Evolutionary conservation across 768 basidiomycete species (phyloP), one percentile per base, ranked within the genome.

Genomic region (Amanita molliuscula): DNA sequence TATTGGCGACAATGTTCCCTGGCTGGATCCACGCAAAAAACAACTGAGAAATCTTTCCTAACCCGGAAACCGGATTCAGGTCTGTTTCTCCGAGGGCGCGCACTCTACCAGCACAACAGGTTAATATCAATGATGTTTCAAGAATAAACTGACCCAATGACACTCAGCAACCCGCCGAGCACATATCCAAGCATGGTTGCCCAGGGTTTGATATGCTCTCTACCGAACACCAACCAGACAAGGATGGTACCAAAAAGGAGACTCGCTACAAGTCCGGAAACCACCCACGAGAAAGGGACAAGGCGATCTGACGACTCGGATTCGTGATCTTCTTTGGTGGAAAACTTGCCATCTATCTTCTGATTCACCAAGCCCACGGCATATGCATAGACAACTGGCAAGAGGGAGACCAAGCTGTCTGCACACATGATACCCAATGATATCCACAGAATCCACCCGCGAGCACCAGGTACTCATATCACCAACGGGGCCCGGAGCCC

Each of bases 371-470:
- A 48, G 59, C 70, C 64, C 59, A 56, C 52, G 21, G 75, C 43
- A 48, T 77, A 79, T 50, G 84, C 82, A 46, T 72, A 62, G 36
- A 77, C 65, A 52, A 92, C 81, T 16, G 93, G 90, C 15, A 90
- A 56, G 23, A 98, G 79, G 8, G 90, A 91, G 33, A 97, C 75
- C 52, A 97, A 64, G 47, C 84, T 85, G 66, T 98, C 95, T 31
- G 91, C 78, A 63, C 85, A 90, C 95, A 98, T 97, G 59, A 95
- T 87, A 3, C 93, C 94, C 31, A 98, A 75, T 1, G 92, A 88
- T 18, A 84, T 76, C 95, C 95, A 98, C n/a, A 98, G 77, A 48
- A 95, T 92, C 91, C 91, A 95, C 29, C 90, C 90, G 46, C 94
- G 79, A n/a, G 92, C 84, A 36, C 95, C 95, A 52, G 76, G 76